Base-by-base conservation (phyloP, 1,284 basidiomycete genomes). In the Moesziomyces globuligerus region DNA sequence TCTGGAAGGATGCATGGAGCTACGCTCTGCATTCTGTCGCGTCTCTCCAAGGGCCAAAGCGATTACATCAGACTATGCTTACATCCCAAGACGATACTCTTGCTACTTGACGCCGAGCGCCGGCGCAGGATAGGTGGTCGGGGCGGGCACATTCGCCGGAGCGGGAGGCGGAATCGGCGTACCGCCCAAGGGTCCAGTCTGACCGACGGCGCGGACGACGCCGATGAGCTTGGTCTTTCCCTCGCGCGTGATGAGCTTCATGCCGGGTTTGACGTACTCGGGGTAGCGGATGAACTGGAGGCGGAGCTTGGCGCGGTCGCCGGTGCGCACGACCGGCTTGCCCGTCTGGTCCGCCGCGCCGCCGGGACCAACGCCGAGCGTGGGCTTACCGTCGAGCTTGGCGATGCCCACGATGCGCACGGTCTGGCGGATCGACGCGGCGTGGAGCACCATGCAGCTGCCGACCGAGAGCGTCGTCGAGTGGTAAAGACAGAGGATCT, bases 401-500 rank as follows among this genome's bases (percentile, higher is more conserved):
- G 62, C 72, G 29, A 81, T 81, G 4, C 58, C 75, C 23, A 76
- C 50, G 25, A 81, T 81, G 8, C 72, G 53, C 11, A 80, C 80
- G 21, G 80, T 80, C 70, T 81, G 80, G n/a, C 80, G 67, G 41
- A 81, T 74, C 11, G 72, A 74, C 5, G 76, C 74, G 0, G 80
- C 77, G 46, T 81, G 80, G 39, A 81, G 59, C 20, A 81, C 80
- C 76, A 80, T 81, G 55, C 80, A 81, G 34, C 72, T 75, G 17
- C 80, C 80, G 7, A 79, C 52, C 18, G 69, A 75, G 4, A 81
- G 57, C 25, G 80, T 81, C 10, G 80, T 81, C 15, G 74, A 73
- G 55, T 81, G 80, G 60, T 81, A 80, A n/a, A 81, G 52, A 41
- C 80, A 81, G 18, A 81, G 48, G 15, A 80, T 75, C 54, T 81